phyloP scores from a whole-genome alignment of 139 green algal species.

The Klebsormidium nitens region DNA sequence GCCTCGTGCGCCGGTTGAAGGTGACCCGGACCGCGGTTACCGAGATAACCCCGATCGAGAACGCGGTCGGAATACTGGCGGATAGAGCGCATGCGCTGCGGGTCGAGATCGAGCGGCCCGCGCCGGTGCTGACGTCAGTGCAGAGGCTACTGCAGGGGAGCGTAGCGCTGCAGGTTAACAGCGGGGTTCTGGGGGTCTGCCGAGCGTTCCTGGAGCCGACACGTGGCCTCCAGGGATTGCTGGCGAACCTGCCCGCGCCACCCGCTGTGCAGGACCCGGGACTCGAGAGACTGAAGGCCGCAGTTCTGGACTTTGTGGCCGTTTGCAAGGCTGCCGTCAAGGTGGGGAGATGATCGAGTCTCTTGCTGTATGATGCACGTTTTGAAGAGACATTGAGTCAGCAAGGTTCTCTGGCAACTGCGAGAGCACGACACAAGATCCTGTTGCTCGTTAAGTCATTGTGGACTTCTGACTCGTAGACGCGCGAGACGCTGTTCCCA shows the following conservation, averaged over 20 bases:
- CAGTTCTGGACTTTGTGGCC: slow-evolving; percentile 27
- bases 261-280: slow-evolving; percentile 19
- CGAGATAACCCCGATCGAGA: slow-evolving; percentile 22
- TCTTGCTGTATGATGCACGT: no score
- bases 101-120: slow-evolving; percentile 18
- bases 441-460: no score
- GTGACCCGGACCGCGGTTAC: slow-evolving; percentile 2
- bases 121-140: slow-evolving; percentile 17
- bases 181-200: slow-evolving; percentile 34
- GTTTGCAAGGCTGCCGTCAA: slow-evolving; percentile 28
- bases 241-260: not conserved
- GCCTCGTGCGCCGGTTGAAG: slow-evolving; percentile 23
- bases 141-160: slow-evolving; percentile 39
- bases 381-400: no score
- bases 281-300: slow-evolving; percentile 17
- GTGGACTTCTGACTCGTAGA: no score
- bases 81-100: slow-evolving; percentile 23
- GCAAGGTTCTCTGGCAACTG: no score
- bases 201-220: slow-evolving; percentile 22
- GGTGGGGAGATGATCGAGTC: no score
- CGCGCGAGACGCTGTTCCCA: no score
- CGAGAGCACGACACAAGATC: no score
- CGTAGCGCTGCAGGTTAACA: slow-evolving; percentile 40
- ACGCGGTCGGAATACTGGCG: slow-evolving; percentile 27
- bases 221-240: not conserved